Evolutionary conservation across 2,329 filamentous ascomycete genomes (phyloP).

Genomic region (Colletotrichum tabaci): DNA sequence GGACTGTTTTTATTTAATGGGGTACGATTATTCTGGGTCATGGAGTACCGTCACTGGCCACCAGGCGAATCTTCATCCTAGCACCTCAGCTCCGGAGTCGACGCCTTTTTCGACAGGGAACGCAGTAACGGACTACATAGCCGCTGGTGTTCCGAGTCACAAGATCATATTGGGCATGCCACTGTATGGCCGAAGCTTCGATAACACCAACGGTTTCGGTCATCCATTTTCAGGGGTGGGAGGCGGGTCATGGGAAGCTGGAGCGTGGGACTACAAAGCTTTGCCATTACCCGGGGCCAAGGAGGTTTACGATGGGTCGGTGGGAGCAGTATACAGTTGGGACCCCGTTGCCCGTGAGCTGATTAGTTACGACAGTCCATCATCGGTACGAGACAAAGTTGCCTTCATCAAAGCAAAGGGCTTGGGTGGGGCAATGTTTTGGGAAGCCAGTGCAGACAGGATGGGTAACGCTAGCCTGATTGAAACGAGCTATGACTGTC

Average conservation of each 20-base stretch:
- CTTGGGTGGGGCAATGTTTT: slow-evolving; percentile 87
- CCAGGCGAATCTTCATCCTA: slow-evolving; percentile 79
- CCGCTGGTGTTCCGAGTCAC: slow-evolving; percentile 70
- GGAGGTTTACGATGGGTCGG: slow-evolving; percentile 69
- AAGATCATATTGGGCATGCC: slow-evolving; percentile 87
- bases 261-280: slow-evolving; percentile 86
- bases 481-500: slow-evolving; percentile 56
- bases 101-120: slow-evolving; percentile 80
- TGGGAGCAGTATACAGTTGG: slow-evolving; percentile 80
- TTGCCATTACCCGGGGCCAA: slow-evolving; percentile 75
- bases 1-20: slow-evolving; percentile 76
- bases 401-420: slow-evolving; percentile 73
- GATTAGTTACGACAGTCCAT: slow-evolving; percentile 79
- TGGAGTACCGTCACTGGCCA: slow-evolving; percentile 78
- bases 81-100: slow-evolving; percentile 63
- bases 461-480: slow-evolving; percentile 73
- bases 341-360: slow-evolving; percentile 72
- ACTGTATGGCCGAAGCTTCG: slow-evolving; percentile 82
- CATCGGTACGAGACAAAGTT: slow-evolving; percentile 74
- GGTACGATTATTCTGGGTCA: slow-evolving; percentile 80
- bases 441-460: slow-evolving; percentile 82
- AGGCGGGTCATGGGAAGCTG: slow-evolving; percentile 79
- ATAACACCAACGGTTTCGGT: slow-evolving; percentile 74
- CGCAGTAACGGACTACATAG: slow-evolving; percentile 77
- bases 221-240: slow-evolving; percentile 75